These are phyloP conservation scores for Talaromyces thailandensis DNA, from an alignment of 495 filamentous ascomycete genomes.

Conservation along the genomic window DNA sequence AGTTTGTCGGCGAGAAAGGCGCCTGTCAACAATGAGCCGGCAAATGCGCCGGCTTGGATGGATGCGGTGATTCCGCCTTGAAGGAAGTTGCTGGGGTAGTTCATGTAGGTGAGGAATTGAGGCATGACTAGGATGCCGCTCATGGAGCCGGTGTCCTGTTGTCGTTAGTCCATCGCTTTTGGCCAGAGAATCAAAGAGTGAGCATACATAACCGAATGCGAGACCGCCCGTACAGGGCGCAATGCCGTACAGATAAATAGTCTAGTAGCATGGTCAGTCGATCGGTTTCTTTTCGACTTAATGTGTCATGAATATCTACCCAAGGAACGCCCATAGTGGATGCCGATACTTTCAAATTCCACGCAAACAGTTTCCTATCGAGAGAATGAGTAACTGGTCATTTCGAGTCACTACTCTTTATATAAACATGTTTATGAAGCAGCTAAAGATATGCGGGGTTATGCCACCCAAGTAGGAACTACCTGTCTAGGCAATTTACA, in stretches of 20 bases:
- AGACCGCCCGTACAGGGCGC: constrained; percentile 22
- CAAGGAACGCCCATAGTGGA: not conserved
- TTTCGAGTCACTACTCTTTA: not conserved
- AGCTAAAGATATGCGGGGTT: not conserved
- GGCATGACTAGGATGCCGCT: constrained; percentile 14
- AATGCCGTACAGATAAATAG: constrained; percentile 22
- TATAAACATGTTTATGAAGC: not conserved
- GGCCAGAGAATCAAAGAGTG: not conserved
- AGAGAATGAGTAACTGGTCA: too few relatives aligned
- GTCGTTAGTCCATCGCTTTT: not conserved
- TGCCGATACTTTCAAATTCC: not conserved
- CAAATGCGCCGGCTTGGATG: constrained; percentile 15
- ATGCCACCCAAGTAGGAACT: not conserved
- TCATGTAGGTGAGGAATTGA: constrained; percentile 17
- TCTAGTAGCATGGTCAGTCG: constrained; percentile 5
- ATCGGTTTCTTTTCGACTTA: not conserved
- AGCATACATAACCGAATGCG: constrained; percentile 22
- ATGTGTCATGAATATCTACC: not conserved
- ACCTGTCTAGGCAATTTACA: not conserved
- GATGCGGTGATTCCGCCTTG: constrained; percentile 18
- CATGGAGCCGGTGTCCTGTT: constrained; percentile 15
- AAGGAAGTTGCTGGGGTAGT: constrained; percentile 13
- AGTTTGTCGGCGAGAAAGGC: constrained; percentile 14
- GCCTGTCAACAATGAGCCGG: constrained; percentile 14
- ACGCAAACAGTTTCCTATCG: not conserved